Percentiles rank a stretch among this genome's conserved stretches.
Conservation (phyloP, 306 rosid genomes). For the Acmispon strigosus region DNA sequence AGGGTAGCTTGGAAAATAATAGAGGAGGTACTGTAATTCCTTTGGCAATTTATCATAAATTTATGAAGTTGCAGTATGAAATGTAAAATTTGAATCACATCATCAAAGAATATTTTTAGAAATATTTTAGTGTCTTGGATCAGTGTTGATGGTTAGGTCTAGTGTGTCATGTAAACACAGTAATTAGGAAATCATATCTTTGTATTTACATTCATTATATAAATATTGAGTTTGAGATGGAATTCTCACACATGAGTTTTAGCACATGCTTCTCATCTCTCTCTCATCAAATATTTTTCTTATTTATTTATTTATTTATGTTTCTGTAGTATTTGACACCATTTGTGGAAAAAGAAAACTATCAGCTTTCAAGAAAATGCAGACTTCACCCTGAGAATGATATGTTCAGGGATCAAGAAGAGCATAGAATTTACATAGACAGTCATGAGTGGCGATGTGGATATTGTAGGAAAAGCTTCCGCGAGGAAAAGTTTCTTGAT, state of each 20-base stretch:
- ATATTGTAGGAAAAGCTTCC: constrained; percentile 92
- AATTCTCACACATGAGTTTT: neutral
- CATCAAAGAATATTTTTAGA: constrained; percentile 1
- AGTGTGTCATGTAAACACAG: neutral
- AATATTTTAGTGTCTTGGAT: neutral
- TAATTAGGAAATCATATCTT: neutral
- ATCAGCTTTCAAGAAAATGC: constrained; percentile 58
- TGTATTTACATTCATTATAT: neutral
- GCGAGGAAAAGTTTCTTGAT: constrained; percentile 81
- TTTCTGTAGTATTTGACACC: constrained; percentile 76
- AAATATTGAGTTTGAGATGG: neutral
- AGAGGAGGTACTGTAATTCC: constrained; percentile 47
- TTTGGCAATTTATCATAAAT: neutral
- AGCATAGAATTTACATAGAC: constrained; percentile 68
- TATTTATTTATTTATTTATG: constrained; percentile 4
- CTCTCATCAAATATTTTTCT: neutral
- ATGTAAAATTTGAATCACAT: constrained; percentile 12
- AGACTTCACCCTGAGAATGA: constrained; percentile 76
- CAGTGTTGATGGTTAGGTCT: neutral
- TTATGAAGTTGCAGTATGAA: neutral
- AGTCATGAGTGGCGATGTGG: constrained; percentile 86
- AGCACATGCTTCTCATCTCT: neutral
- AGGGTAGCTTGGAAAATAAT: constrained; percentile 67
- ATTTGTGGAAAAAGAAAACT: constrained; percentile 65
- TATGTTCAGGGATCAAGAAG: constrained; percentile 86